phyloP scores from a whole-genome alignment of 805 yeast genomes.

The Candida insectalens region DNA sequence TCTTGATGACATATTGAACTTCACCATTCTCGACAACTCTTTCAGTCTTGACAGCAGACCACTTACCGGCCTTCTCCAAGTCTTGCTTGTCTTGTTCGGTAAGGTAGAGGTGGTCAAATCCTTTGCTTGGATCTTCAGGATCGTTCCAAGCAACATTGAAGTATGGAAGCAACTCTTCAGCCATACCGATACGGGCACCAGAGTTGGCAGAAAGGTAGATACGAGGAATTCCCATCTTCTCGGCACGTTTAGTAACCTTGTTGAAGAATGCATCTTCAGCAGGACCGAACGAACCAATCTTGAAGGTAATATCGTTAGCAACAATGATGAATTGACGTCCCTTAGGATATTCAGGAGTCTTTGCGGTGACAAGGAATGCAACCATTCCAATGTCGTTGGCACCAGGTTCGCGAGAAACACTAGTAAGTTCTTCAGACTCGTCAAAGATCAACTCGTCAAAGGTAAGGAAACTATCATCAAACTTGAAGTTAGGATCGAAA shows the following conservation, averaged over 20 bases:
- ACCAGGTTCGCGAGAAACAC: slow-evolving; percentile 92
- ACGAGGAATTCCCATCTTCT: slow-evolving; percentile 89
- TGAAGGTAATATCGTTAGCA: slow-evolving; percentile 95
- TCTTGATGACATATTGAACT: slow-evolving; percentile 68
- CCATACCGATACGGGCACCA: slow-evolving; percentile 98
- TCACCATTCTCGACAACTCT: slow-evolving; percentile 78
- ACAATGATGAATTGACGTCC: slow-evolving; percentile 91
- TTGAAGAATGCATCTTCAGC: slow-evolving; percentile 88
- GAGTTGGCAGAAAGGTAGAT: slow-evolving; percentile 95
- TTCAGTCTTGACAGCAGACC: slow-evolving; percentile 61
- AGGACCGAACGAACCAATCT: slow-evolving; percentile 98
- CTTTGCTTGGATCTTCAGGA: slow-evolving; percentile 63
- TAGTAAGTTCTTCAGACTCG: slow-evolving; percentile 74
- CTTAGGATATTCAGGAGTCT: slow-evolving; percentile 94
- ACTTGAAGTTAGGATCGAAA: slow-evolving; percentile 39
- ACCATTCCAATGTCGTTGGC: slow-evolving; percentile 96
- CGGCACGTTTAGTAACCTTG: slow-evolving; percentile 86
- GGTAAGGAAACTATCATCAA: slow-evolving; percentile 71
- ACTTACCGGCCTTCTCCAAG: slow-evolving; percentile 50
- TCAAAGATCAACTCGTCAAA: slow-evolving; percentile 77
- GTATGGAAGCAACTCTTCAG: slow-evolving; percentile 86
- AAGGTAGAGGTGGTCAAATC: slow-evolving; percentile 84
- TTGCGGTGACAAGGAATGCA: slow-evolving; percentile 82
- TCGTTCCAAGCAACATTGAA: slow-evolving; percentile 92
- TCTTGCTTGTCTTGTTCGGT: slow-evolving; percentile 52